Evolutionary conservation across 805 yeast genomes (phyloP).

Genomic region (Cyberlindnera xishuangbannaensis): DNA sequence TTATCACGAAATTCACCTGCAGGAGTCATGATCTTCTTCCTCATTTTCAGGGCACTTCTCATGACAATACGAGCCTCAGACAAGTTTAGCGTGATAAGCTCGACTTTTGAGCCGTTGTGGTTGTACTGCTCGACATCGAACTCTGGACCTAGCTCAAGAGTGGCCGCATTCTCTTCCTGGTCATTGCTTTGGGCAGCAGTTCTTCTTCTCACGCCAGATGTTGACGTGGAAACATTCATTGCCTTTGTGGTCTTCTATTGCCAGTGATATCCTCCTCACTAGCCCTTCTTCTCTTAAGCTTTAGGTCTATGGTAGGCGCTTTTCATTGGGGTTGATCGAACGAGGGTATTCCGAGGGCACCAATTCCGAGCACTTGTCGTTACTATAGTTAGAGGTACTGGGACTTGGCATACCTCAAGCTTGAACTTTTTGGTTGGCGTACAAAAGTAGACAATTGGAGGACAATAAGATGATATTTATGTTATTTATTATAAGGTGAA

Average conservation of each 20-base stretch:
- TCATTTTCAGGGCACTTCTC: conserved; percentile 80
- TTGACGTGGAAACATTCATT: conserved; percentile 88
- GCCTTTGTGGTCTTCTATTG: neutral
- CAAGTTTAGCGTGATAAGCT: conserved; percentile 76
- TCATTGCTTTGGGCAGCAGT: conserved; percentile 53
- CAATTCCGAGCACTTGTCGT: too few relatives aligned
- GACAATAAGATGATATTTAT: too few relatives aligned
- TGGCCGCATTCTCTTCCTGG: conserved; percentile 90
- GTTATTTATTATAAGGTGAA: too few relatives aligned
- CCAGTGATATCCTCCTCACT: neutral
- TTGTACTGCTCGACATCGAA: conserved; percentile 76
- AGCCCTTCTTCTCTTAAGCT: too few relatives aligned
- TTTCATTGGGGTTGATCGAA: too few relatives aligned
- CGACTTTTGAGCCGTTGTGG: conserved; percentile 73
- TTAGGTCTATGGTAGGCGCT: too few relatives aligned
- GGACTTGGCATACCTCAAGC: too few relatives aligned
- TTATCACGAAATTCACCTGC: conserved; percentile 30
- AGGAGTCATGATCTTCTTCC: conserved; percentile 49
- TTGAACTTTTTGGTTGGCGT: too few relatives aligned
- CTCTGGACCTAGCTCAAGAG: conserved; percentile 86
- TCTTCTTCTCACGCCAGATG: conserved; percentile 80
- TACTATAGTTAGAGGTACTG: too few relatives aligned
- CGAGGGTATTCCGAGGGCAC: too few relatives aligned
- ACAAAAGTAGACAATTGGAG: too few relatives aligned
- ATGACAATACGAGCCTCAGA: conserved; percentile 88